These are phyloP conservation scores for Pisolithus thermaeus DNA, from an alignment of 1,284 basidiomycete genomes.

Conservation along the genomic window DNA sequence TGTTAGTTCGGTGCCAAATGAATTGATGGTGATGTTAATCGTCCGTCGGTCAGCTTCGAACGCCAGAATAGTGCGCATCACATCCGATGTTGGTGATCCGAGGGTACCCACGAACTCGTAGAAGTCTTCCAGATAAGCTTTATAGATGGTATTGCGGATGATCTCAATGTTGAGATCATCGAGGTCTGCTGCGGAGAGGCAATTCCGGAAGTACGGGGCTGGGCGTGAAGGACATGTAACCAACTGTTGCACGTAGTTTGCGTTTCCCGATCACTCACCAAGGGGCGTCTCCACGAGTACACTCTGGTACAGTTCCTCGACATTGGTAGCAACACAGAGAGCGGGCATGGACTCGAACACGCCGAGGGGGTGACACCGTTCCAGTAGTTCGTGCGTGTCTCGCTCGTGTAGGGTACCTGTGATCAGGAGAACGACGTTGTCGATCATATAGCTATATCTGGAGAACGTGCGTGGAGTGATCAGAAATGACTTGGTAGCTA, in stretches of 20 bases:
- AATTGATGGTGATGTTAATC: conserved; percentile 99
- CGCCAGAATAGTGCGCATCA: conserved; percentile 85
- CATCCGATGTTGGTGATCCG: conserved; percentile 80
- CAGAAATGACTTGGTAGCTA: conserved; percentile 4
- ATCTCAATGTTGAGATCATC: conserved; percentile 99
- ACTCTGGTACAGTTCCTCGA: conserved; percentile 97
- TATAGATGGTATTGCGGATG: conserved; percentile 99
- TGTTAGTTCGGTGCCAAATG: conserved; percentile 90
- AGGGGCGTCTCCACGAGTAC: conserved; percentile 97
- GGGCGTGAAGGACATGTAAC: conserved; percentile 4
- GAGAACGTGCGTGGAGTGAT: conserved; percentile 3
- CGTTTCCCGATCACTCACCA: conserved; percentile 49
- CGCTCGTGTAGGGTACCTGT: conserved; percentile 97
- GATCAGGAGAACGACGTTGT: conserved; percentile 97
- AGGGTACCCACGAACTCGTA: conserved; percentile 78
- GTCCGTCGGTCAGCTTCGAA: conserved; percentile 98
- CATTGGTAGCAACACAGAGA: conserved; percentile 97
- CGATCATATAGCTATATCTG: conserved; percentile 99
- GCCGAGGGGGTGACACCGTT: conserved; percentile 95
- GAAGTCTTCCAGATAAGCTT: conserved; percentile 98
- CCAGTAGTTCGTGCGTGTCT: conserved; percentile 94
- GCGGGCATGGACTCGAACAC: conserved; percentile 99
- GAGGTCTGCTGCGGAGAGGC: conserved; percentile 91
- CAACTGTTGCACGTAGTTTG: conserved; percentile 3
- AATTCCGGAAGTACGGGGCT: conserved; percentile 98